Base-by-base conservation (phyloP, 257 asterid genomes). In the Handroanthus guayacan region DNA sequence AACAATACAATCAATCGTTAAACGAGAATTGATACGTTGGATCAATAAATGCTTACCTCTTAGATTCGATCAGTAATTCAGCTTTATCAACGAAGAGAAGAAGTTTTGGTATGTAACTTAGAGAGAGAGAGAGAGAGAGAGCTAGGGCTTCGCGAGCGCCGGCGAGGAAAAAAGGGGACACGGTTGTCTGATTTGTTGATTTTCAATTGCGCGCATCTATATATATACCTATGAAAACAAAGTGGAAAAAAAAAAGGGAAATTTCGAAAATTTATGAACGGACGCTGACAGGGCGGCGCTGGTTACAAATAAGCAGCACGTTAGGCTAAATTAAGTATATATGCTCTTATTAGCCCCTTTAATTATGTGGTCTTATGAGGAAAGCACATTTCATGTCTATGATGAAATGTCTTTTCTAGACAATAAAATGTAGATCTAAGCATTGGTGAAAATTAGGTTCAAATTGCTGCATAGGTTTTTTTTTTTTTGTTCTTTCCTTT, bases 71-170 rank as follows among this genome's bases (percentile, higher is more conserved):
- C 80, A 62, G 63, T 17, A 18, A 65, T 63, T 74, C 75, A 65
- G 66, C 70, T 55, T 25, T 12, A 37, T 12, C 65, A 58, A 57
- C 25, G 52, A 63, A 37, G 16, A 43, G 65, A 10, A 56, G 43
- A 38, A 13, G 38, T 48, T 47, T 18, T 20, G 50, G 48, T 51
- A 41, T 47, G 50, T 5, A 8, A 77, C 57, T 65, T 62, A 69
- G 67, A 80, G 62, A 52, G n/a, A 37, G 17, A 11, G 65, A 36
- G 25, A 44, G 44, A 36, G 37, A 1, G 75, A 47, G 5, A 75
- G 61, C 76, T 75, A 84, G 86, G 86, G 88, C 82, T 84, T 78
- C 69, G 75, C 1, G 76, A 75, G 83, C 73, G 82, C 80, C 76
- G 88, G 84, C 82, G 69, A 69, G 69, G 79, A 60, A 75, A 7